phyloP scores from a whole-genome alignment of 106 monocot genomes.

The Dioscorea dumetorum region DNA sequence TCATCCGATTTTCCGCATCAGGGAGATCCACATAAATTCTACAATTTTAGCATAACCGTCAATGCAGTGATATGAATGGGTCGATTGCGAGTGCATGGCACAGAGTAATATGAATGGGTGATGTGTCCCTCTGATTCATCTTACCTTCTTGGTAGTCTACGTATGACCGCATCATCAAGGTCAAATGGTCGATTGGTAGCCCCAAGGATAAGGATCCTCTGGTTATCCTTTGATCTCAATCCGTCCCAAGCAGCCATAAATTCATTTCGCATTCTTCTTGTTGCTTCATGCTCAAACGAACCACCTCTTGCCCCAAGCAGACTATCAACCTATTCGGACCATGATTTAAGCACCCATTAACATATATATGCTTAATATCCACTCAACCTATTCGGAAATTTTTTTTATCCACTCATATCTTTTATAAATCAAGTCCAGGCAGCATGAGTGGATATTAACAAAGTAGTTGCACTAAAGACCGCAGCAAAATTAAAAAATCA shows the following conservation, averaged over 20 bases:
- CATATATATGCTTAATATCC: too few species aligned
- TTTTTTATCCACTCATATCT: too few species aligned
- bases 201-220: slow-evolving; percentile 86
- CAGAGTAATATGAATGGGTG: too few species aligned
- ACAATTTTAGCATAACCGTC: background rate
- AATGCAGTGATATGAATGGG: background rate
- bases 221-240: slow-evolving; percentile 82
- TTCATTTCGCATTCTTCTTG: slow-evolving; percentile 88
- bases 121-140: background rate
- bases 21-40: slow-evolving; percentile 98
- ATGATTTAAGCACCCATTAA: background rate
- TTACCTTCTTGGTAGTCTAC: slow-evolving; percentile 95
- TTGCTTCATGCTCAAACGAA: slow-evolving; percentile 92
- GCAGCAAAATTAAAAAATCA: too few species aligned
- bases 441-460: too few species aligned
- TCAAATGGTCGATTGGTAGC: slow-evolving; percentile 99
- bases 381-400: too few species aligned
- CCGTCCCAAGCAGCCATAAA: slow-evolving; percentile 99
- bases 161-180: slow-evolving; percentile 98
- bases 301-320: slow-evolving; percentile 94
- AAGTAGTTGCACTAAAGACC: too few species aligned
- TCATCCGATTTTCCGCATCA: slow-evolving; percentile 67
- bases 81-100: background rate
- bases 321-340: slow-evolving; percentile 64
- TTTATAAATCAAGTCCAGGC: too few species aligned